Evolutionary conservation across 2,329 filamentous ascomycete species (phyloP).

Genomic region (Aspergillus tubingensis): DNA sequence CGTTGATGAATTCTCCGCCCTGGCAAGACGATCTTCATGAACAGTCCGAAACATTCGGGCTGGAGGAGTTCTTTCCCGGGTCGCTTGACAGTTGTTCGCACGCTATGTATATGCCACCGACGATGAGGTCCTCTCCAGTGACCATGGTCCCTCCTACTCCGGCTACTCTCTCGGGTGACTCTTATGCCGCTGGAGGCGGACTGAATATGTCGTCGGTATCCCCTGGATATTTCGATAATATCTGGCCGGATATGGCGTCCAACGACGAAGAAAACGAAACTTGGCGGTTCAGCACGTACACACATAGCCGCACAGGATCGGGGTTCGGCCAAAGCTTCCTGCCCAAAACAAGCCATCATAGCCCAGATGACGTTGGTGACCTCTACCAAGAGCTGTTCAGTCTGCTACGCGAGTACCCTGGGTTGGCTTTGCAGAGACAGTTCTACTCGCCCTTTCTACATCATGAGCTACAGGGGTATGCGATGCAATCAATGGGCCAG

Average conservation of each 20-base stretch:
- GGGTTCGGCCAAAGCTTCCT: constrained; percentile 14
- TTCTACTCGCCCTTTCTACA: constrained; percentile 22
- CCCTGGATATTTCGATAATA: neutral
- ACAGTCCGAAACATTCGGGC: constrained; percentile 3
- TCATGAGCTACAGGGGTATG: constrained; percentile 16
- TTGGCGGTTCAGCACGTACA: neutral
- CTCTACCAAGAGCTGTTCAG: constrained; percentile 13
- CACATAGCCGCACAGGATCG: constrained; percentile 1
- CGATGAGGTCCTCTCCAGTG: neutral
- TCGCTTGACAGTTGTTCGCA: constrained; percentile 3
- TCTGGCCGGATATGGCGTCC: neutral
- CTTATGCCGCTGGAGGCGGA: neutral
- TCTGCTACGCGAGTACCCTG: constrained; percentile 16
- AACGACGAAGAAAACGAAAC: neutral
- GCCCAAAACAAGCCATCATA: neutral
- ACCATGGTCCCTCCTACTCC: constrained; percentile 1
- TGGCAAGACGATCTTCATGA: constrained; percentile 14
- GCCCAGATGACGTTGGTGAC: neutral
- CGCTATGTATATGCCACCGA: neutral
- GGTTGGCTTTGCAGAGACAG: constrained; percentile 17
- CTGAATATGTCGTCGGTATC: neutral
- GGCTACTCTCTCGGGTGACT: neutral
- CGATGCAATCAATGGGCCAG: constrained; percentile 16
- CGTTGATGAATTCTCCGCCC: constrained; percentile 1
- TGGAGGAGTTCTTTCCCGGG: constrained; percentile 3